A percentile compares a stretch with the other conserved stretches of the same genome.
These are phyloP conservation scores for Endotrypanum monterogeii DNA, from an alignment of 208 protist genomes.

Conservation along the genomic window DNA sequence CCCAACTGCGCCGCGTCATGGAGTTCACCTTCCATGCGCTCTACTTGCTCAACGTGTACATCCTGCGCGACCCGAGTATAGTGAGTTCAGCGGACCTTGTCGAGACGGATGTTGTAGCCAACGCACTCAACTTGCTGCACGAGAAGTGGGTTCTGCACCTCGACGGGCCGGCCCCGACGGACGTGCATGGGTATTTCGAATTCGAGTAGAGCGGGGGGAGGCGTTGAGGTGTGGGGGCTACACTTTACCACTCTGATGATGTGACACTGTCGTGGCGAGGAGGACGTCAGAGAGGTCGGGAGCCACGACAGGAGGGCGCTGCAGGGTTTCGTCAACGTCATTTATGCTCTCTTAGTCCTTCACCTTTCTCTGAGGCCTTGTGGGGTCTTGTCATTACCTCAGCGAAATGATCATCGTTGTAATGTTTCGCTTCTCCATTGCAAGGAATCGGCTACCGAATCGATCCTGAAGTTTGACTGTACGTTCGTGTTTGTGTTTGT, in stretches of 20 bases:
- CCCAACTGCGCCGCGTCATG: constrained; percentile 74
- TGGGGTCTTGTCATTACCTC: too few relatives aligned
- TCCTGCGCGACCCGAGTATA: constrained; percentile 37
- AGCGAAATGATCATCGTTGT: too few relatives aligned
- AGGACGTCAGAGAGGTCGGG: not conserved
- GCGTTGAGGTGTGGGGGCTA: not conserved
- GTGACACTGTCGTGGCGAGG: too few relatives aligned
- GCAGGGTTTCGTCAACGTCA: too few relatives aligned
- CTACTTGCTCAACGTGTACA: constrained; percentile 77
- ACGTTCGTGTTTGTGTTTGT: not conserved
- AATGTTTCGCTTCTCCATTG: too few relatives aligned
- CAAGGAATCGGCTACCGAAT: too few relatives aligned
- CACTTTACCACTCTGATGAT: too few relatives aligned
- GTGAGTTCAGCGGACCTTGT: constrained; percentile 27
- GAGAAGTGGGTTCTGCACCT: constrained; percentile 79
- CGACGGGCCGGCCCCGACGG: constrained; percentile 52
- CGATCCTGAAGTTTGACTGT: not conserved
- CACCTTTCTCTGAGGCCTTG: too few relatives aligned
- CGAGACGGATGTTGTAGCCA: constrained; percentile 39
- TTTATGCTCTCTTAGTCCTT: not conserved
- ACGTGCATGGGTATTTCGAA: constrained; percentile 58
- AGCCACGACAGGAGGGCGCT: constrained; percentile 1
- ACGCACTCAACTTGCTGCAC: constrained; percentile 59
- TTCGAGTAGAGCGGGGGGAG: constrained; percentile 13
- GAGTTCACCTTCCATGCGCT: constrained; percentile 80